A percentile compares a stretch with the other conserved stretches of the same genome.
Conservation (phyloP, 2,329 filamentous ascomycete species). For the Coniochaeta ligniaria region DNA sequence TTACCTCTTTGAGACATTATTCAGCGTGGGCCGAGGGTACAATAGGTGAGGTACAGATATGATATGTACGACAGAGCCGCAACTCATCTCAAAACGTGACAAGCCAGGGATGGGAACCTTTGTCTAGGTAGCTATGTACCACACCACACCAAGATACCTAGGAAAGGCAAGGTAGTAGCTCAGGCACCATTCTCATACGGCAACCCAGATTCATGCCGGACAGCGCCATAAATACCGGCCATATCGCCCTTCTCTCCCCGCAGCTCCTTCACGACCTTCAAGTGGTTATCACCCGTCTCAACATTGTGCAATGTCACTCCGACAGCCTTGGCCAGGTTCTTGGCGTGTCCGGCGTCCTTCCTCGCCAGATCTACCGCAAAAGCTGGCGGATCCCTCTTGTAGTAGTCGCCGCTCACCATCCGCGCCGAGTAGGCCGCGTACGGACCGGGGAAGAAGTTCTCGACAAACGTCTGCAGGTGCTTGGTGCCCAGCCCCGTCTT, state of each 20-base stretch:
- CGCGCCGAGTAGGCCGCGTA: constrained; percentile 68
- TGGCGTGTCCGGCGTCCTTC: constrained; percentile 75
- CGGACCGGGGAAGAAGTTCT: constrained; percentile 67
- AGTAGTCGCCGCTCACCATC: constrained; percentile 71
- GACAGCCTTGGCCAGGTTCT: constrained; percentile 53
- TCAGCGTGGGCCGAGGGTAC: background rate
- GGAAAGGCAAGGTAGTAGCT: too few species aligned
- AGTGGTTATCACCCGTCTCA: constrained; percentile 61
- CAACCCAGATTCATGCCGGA: constrained; percentile 66
- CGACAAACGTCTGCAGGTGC: constrained; percentile 64
- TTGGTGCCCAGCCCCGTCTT: constrained; percentile 68
- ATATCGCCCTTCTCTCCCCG: constrained; percentile 67
- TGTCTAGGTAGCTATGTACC: too few species aligned
- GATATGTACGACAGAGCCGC: background rate
- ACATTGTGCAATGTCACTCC: constrained; percentile 59
- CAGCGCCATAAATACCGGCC: constrained; percentile 74
- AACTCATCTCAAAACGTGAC: too few species aligned
- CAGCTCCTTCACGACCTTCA: constrained; percentile 62
- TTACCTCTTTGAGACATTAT: too few species aligned
- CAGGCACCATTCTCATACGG: constrained; percentile 57
- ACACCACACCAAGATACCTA: too few species aligned
- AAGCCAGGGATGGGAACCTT: too few species aligned
- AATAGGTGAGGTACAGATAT: background rate
- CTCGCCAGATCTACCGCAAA: constrained; percentile 76
- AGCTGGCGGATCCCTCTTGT: constrained; percentile 67